Conservation (phyloP, 2,329 filamentous ascomycete genomes). For the Sordariomycetes sp. region DNA sequence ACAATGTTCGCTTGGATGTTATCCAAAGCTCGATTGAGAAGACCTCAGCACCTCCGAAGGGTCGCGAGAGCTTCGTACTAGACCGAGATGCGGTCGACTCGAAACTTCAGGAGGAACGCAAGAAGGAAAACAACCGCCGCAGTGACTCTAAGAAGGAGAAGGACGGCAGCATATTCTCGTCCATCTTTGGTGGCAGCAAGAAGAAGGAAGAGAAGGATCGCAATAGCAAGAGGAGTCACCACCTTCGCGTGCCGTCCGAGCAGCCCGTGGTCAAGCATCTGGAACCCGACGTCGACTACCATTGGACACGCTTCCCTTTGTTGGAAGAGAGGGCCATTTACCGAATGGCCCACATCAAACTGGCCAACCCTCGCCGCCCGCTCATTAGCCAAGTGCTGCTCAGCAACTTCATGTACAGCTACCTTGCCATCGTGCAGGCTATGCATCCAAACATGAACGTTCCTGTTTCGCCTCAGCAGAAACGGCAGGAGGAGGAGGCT, state of each 20-base stretch:
- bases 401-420: conserved; percentile 99
- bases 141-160: conserved; percentile 82
- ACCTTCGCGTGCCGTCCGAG: conserved; percentile 73
- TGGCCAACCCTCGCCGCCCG: conserved; percentile 90
- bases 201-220: conserved; percentile 76
- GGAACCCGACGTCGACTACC: conserved; percentile 85
- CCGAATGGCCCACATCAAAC: conserved; percentile 96
- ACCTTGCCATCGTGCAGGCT: conserved; percentile 94
- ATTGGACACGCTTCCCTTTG: conserved; percentile 92
- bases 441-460: conserved; percentile 96
- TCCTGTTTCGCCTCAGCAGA: conserved; percentile 71
- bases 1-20: conserved; percentile 76
- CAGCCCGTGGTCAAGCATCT: conserved; percentile 61
- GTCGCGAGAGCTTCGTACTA: conserved; percentile 74
- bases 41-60: conserved; percentile 41
- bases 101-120: conserved; percentile 72
- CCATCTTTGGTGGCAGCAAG: conserved; percentile 83
- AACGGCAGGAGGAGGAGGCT: conserved; percentile 47
- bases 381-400: conserved; percentile 90
- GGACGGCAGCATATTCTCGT: conserved; percentile 86
- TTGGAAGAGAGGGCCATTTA: conserved; percentile 96
- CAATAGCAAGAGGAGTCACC: conserved; percentile 63
- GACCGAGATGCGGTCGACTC: conserved; percentile 67
- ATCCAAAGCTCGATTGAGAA: conserved; percentile 81
- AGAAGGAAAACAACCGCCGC: conserved; percentile 70